Base-by-base conservation (phyloP, 208 protist species). In the Acanthamoeba castellanii region DNA sequence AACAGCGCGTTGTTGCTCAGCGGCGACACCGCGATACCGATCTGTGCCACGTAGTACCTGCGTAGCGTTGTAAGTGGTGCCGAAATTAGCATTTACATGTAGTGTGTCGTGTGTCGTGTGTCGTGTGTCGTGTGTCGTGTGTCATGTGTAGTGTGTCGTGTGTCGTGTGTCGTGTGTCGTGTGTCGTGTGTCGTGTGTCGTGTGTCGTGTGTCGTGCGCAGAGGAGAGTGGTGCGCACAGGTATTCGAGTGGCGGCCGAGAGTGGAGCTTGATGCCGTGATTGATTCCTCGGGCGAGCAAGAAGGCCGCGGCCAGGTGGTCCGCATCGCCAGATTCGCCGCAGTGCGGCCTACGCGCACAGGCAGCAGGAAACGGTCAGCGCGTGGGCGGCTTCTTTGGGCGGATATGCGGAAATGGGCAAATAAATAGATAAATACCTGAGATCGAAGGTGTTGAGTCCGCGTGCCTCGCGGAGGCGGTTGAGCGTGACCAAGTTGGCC, bases 1-100 rank as follows among this genome's bases (percentile, higher is more conserved):
- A 99, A 99, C 13, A 99, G 98, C 14, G 98, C 98, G 97, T 99
- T 99, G 97, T 99, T 99, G 97, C 98, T 99, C 30, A 99, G 97
- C n/a, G 99, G 99, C 34, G 99, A 99, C 82, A 99, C 98, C 64
- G 99, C 98, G n/a, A 99, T 96, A 59, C 99, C 99, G 95, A 99
- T 98, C 96, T 99, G 99, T 34, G 97, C 96, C 6, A 99, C 96
- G 97, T 99, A 99, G 96, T 99, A 98, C 61, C 95, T 96, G 76
- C 9, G 34, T 5, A 7, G 37, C 27, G 18, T 89, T 13, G 89
- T 25, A 34, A 42, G 37, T 42, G 37, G 37, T 42, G n/a, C n/a
- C n/a, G n/a, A n/a, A n/a, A n/a, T n/a, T n/a, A n/a, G n/a, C n/a
- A n/a, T n/a, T n/a, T n/a, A n/a, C n/a, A n/a, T n/a, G 57, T 16